Base-by-base conservation (phyloP, 2,329 filamentous ascomycete species). In the Trichoderma lentiforme region DNA sequence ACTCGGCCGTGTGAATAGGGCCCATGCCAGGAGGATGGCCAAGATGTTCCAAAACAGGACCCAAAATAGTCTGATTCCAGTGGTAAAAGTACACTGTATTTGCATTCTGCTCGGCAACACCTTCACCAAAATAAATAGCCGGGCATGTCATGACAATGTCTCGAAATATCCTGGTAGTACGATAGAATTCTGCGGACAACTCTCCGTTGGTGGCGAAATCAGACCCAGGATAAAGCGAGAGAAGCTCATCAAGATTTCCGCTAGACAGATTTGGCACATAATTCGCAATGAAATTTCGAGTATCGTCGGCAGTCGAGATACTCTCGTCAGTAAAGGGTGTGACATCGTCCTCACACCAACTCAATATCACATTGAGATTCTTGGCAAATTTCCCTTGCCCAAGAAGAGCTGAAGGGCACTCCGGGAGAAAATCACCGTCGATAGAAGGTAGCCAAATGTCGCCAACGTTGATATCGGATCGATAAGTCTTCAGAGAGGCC, bases 291-390 rank as follows among this genome's bases (percentile, higher is more conserved):
- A 84, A 85, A 4, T 77, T 74, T 26, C 74, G 74, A 0, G 83
- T 84, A 67, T 86, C 81, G 3, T 80, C 72, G 0, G 79, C 72
- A 0, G 81, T 86, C 9, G 77, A 73, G 73, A 86, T 84, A 53
- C 73, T 77, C 4, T 76, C 67, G 73, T 83, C 78, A 3, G 83
- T 85, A 76, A 84, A 85, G 32, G 82, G 76, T 9, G 83, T 82
- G 6, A 84, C 71, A 75, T 87, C 85, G 70, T 84, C 78, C 34
- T 86, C 76, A 53, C 78, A 80, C 84, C 84, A 86, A 15, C 91
- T 90, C 53, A 86, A 82, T 28, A 93, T 84, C 64, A 91, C 86
- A 2, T 89, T 89, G 0, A 92, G 87, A 61, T 61, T 8, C 70
- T 88, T 85, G 72, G 91, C 86, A 74, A 92, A 92, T 14, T 85